Evolutionary conservation across 352 stramenopile species (phyloP).

Genomic region (Phytophthora pisi): DNA sequence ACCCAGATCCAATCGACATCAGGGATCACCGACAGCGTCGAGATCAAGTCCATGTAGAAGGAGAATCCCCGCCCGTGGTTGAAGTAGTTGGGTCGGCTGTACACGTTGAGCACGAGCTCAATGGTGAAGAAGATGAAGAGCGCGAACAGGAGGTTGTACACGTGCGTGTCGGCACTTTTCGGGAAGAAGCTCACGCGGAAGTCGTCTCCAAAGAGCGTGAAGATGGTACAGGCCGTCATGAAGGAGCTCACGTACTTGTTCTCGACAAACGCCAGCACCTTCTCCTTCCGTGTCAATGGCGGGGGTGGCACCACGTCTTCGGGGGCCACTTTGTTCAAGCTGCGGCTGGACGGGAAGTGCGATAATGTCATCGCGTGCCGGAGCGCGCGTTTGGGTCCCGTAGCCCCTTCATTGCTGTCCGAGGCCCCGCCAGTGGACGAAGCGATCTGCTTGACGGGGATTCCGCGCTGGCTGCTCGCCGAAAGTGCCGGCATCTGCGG

Average conservation of each 20-base stretch:
- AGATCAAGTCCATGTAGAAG: constrained; percentile 95
- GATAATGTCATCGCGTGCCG: constrained; percentile 42
- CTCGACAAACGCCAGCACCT: constrained; percentile 63
- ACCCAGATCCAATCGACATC: constrained; percentile 90
- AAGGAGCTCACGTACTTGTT: constrained; percentile 73
- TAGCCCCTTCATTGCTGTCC: constrained; percentile 21
- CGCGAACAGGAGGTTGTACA: constrained; percentile 87
- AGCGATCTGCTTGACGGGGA: constrained; percentile 30
- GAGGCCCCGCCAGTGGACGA: constrained; percentile 7
- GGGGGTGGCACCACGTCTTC: constrained; percentile 50
- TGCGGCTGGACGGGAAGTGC: constrained; percentile 50
- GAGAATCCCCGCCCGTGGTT: constrained; percentile 73
- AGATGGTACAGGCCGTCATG: constrained; percentile 82
- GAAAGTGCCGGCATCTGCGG: constrained; percentile 42
- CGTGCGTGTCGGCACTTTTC: constrained; percentile 61
- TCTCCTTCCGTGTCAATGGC: constrained; percentile 44
- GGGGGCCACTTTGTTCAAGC: constrained; percentile 70
- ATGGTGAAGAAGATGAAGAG: constrained; percentile 78
- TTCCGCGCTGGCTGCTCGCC: constrained; percentile 37
- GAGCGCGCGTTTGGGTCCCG: constrained; percentile 37
- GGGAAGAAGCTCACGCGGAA: constrained; percentile 73
- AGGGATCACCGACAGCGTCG: constrained; percentile 92
- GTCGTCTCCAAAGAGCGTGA: constrained; percentile 89
- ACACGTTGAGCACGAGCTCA: constrained; percentile 73
- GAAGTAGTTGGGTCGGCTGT: constrained; percentile 82